Conservation (phyloP, 495 filamentous ascomycete genomes). For the Lichina pygmaea region DNA sequence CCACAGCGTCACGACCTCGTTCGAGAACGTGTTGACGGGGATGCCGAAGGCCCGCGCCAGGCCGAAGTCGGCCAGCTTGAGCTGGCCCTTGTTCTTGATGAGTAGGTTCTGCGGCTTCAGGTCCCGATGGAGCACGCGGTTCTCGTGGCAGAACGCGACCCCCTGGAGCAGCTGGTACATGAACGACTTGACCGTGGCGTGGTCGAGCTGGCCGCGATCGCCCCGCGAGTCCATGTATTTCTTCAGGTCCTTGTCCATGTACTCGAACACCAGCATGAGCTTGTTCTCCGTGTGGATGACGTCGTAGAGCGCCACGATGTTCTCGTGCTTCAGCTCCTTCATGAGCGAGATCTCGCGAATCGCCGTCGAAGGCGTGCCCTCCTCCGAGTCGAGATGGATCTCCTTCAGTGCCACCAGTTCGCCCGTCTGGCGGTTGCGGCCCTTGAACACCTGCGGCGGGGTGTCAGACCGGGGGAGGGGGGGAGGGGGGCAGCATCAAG, state of each 20-base stretch:
- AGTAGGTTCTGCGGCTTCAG: slow-evolving; percentile 87
- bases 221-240: slow-evolving; percentile 92
- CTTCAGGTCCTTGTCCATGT: slow-evolving; percentile 96
- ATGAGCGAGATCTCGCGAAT: slow-evolving; percentile 97
- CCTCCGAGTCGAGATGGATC: slow-evolving; percentile 96
- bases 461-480: slow-evolving; percentile 1
- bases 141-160: slow-evolving; percentile 92
- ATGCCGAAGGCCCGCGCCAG: slow-evolving; percentile 85
- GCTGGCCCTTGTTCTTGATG: slow-evolving; percentile 71
- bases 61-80: slow-evolving; percentile 91
- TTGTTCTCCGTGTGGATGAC: slow-evolving; percentile 99
- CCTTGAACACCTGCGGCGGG: slow-evolving; percentile 68
- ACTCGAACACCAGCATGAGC: slow-evolving; percentile 96
- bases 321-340: slow-evolving; percentile 97
- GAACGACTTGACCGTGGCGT: slow-evolving; percentile 78
- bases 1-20: slow-evolving; percentile 93
- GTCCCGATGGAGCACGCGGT: slow-evolving; percentile 85
- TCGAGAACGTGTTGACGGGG: slow-evolving; percentile 93
- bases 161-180: slow-evolving; percentile 88
- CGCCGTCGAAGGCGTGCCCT: slow-evolving; percentile 92
- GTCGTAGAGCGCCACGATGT: slow-evolving; percentile 91
- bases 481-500: background rate
- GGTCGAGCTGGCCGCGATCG: slow-evolving; percentile 59
- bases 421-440: slow-evolving; percentile 81
- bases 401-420: slow-evolving; percentile 95